Conservation (phyloP, 2,329 filamentous ascomycete genomes). For the Sporothrix phasma region DNA sequence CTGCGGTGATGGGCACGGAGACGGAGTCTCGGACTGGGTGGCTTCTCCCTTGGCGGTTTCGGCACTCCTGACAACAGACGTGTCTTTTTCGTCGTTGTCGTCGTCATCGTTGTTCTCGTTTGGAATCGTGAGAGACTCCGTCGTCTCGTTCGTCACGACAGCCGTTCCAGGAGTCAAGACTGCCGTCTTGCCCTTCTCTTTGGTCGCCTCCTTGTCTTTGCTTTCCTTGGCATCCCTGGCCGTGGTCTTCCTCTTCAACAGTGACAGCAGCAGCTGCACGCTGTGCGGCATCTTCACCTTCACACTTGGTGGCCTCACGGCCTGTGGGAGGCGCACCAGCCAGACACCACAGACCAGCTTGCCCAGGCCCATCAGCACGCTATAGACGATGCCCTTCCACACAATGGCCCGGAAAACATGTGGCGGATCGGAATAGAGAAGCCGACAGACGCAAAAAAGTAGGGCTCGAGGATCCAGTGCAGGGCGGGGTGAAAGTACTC, state of each 20-base stretch:
- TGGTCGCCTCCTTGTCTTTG: background rate
- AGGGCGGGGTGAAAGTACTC: constrained; percentile 32
- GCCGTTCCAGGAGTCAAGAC: too few species aligned
- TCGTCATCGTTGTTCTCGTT: too few species aligned
- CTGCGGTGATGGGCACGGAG: background rate
- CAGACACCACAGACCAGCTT: constrained; percentile 54
- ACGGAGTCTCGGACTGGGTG: background rate
- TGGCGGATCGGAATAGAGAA: constrained; percentile 66
- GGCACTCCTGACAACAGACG: too few species aligned
- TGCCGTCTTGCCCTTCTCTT: background rate
- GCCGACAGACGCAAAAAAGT: constrained; percentile 68
- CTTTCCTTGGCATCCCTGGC: background rate
- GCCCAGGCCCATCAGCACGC: constrained; percentile 55
- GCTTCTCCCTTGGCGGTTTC: background rate
- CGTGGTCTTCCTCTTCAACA: background rate
- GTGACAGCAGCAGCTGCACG: background rate
- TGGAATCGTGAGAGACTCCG: too few species aligned
- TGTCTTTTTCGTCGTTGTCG: too few species aligned
- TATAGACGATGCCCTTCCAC: constrained; percentile 66
- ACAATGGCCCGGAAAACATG: constrained; percentile 56
- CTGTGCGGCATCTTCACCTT: too few species aligned
- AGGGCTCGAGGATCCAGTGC: constrained; percentile 50
- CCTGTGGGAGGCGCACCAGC: constrained; percentile 21
- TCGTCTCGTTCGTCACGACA: too few species aligned
- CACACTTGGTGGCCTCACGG: too few species aligned